These are phyloP conservation scores for Chionographis japonica DNA, from an alignment of 106 monocot species.

Conservation along the genomic window DNA sequence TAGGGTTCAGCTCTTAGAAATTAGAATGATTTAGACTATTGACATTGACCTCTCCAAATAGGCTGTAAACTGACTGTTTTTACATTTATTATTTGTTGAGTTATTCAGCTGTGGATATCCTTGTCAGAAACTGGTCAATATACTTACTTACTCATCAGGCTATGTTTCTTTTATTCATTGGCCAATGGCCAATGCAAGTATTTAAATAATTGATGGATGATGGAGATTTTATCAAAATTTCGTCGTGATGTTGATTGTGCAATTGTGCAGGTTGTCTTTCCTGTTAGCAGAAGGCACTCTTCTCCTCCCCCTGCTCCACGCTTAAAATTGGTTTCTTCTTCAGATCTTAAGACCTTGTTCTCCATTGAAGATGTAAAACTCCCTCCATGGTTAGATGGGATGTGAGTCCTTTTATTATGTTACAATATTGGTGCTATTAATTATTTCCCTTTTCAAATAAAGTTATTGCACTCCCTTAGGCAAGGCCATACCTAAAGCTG, in stretches of 20 bases:
- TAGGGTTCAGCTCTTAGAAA: no score
- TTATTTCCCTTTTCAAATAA: no score
- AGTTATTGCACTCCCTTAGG: neutral
- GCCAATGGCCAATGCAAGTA: no score
- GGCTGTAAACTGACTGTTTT: no score
- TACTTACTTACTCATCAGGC: no score
- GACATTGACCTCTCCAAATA: no score
- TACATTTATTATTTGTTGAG: no score
- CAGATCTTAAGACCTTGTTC: conserved; percentile 59
- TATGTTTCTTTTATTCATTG: no score
- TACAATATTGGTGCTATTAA: neutral
- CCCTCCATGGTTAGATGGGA: conserved; percentile 78
- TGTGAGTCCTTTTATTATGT: conserved; percentile 47
- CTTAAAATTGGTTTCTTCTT: conserved; percentile 61
- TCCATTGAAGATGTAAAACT: conserved; percentile 86
- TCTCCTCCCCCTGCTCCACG: conserved; percentile 54
- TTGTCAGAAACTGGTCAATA: no score
- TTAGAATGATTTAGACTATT: no score
- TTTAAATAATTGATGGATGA: conserved; percentile 9
- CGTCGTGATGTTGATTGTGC: neutral
- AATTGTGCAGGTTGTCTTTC: conserved; percentile 67
- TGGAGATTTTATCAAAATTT: neutral
- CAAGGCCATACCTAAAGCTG: neutral
- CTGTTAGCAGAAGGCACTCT: conserved; percentile 53
- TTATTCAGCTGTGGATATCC: no score